Evolutionary conservation across 179 eudicot genomes (phyloP), one percentile per base, ranked within the genome.

Genomic region (Carnegiea gigantea): DNA sequence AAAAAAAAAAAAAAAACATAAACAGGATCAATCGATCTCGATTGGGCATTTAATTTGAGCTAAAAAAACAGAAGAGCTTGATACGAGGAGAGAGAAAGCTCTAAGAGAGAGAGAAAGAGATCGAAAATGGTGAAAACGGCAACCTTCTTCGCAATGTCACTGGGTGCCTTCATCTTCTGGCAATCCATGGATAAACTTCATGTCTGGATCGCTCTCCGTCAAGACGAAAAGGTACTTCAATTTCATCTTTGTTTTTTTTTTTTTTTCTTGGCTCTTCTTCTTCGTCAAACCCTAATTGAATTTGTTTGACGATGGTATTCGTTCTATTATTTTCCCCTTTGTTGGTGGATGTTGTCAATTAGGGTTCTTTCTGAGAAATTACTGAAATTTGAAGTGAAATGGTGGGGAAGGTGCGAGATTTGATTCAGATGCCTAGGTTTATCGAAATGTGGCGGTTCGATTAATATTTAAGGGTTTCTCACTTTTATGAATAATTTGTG

Each of bases 131-230:
- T 84, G 89, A 93, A 83, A 79, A 83, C 91, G 71, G 85, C 85
- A 28, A 88, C 97, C 1, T 91, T 83, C 83, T 89, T 92, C 73
- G 98, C 81, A 11, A 93, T 94, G 97, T 79, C 98, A n/a, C 72
- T 93, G 12, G 97, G 94, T 0, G 97, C 97, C 9, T 94, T 92
- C 80, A 60, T 86, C 9, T 94, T 94, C 85, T 93, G 98, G 95
- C 88, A 93, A 48, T 86, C 98, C 4, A 95, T 95, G 99, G 99
- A 95, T 71, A 95, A 89, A 83, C 85, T 95, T 87, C 98, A 95
- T 79, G 97, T 95, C 84, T 94, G 98, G 97, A 92, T 95, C 86
- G 98, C 99, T 74, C 99, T 94, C 79, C 99, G 78, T 84, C 99
- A 95, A 82, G 98, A 95, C 81, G 98, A 92, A 85, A 95, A 95